A percentile compares a stretch with the other conserved stretches of the same genome.
phyloP scores from a whole-genome alignment of 2,329 filamentous ascomycete genomes.

The Cercospora beticola region DNA sequence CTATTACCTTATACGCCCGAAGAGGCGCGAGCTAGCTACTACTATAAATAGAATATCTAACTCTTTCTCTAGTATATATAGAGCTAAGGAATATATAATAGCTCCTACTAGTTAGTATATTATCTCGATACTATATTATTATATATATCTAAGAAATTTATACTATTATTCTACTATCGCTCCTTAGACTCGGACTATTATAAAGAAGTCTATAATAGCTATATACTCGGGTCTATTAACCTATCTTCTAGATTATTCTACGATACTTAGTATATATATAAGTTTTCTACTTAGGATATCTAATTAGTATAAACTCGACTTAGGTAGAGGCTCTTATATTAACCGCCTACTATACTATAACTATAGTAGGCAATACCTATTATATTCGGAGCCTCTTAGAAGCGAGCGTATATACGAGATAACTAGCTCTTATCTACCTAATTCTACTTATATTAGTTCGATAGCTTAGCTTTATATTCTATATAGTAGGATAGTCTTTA shows the following conservation, averaged over 20 bases:
- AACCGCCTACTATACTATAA: too few relatives aligned
- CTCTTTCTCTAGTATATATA: neutral
- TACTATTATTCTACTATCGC: neutral
- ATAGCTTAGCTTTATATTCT: neutral
- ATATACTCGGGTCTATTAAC: neutral
- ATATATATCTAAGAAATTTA: neutral
- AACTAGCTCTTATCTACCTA: too few relatives aligned
- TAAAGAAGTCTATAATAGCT: neutral
- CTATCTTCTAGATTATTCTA: neutral
- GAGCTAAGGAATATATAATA: neutral
- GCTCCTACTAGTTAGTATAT: neutral
- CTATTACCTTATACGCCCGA: neutral
- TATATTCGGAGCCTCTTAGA: too few relatives aligned
- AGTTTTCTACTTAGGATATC: too few relatives aligned
- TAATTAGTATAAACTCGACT: too few relatives aligned
- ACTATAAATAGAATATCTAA: neutral
- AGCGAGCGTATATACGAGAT: too few relatives aligned
- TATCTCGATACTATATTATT: neutral
- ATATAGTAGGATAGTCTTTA: neutral
- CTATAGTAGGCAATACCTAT: too few relatives aligned
- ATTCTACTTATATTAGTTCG: too few relatives aligned
- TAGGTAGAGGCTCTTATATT: too few relatives aligned
- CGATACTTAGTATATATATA: neutral
- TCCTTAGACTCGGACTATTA: neutral
- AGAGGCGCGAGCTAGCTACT: neutral